Percentiles rank a stretch among this genome's conserved stretches.
phyloP scores from a whole-genome alignment of 148 eudicot species.

The Rhododendron griersonianum region DNA sequence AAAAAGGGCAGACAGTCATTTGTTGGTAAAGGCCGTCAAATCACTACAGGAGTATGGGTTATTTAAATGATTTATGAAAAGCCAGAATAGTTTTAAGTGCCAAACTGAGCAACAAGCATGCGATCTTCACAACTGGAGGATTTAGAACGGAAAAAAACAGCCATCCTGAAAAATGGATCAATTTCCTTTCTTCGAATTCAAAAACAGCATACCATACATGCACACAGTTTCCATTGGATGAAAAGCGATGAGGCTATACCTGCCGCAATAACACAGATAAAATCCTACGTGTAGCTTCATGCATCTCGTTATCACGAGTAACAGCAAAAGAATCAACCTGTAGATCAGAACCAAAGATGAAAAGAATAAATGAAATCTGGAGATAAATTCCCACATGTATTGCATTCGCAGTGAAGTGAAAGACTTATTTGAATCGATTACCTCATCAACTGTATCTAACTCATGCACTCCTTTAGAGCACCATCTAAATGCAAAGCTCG shows the following conservation, averaged over 20 bases:
- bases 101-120: neutral
- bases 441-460: too few relatives aligned
- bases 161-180: neutral
- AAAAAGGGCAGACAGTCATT: neutral
- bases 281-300: constrained; percentile 90
- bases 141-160: neutral
- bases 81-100: neutral
- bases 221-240: neutral
- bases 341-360: neutral
- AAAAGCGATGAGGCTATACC: constrained; percentile 32
- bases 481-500: constrained; percentile 87
- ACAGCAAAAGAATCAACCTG: constrained; percentile 98
- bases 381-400: neutral
- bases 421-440: too few relatives aligned
- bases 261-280: constrained; percentile 83
- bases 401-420: neutral
- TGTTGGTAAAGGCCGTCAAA: neutral
- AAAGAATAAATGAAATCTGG: neutral
- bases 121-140: neutral
- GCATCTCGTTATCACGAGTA: constrained; percentile 92
- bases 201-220: neutral
- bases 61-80: neutral
- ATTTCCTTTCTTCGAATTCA: neutral
- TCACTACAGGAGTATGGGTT: neutral
- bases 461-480: constrained; percentile 95